Evolutionary conservation across 1,284 basidiomycete species (phyloP).

Genomic region (Irpex sp.): DNA sequence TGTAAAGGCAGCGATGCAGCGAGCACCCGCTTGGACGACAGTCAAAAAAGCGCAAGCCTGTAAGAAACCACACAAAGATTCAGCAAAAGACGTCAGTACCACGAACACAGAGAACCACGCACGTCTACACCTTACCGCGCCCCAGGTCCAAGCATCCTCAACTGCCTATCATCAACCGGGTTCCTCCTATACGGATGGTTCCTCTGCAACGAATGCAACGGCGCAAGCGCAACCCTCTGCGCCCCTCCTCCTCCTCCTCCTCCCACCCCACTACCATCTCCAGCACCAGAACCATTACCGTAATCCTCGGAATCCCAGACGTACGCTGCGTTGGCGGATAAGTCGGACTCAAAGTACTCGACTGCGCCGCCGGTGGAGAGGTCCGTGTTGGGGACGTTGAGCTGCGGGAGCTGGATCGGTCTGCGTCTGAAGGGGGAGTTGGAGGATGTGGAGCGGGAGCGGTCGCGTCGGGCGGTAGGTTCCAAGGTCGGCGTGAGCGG

Average conservation of each 20-base stretch:
- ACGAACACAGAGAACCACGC: not conserved
- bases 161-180: slow-evolving; percentile 55
- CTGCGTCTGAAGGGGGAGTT: not conserved
- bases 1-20: not conserved
- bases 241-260: not conserved
- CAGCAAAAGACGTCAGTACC: not conserved
- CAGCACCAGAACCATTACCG: too few relatives aligned
- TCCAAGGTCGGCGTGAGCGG: not conserved
- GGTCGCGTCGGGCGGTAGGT: not conserved
- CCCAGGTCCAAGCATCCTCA: slow-evolving; percentile 40
- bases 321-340: slow-evolving; percentile 15
- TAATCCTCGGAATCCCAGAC: not conserved
- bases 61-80: not conserved
- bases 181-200: slow-evolving; percentile 53
- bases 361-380: not conserved
- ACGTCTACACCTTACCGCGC: not conserved
- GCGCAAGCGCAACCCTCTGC: slow-evolving; percentile 37
- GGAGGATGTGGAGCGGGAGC: not conserved
- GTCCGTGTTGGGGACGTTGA: not conserved
- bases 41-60: not conserved
- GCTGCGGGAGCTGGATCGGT: not conserved
- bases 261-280: not conserved
- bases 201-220: slow-evolving; percentile 48
- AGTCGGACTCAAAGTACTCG: not conserved
- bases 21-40: not conserved